Evolutionary conservation across 129 eudicot genomes (phyloP), one percentile per base, ranked within the genome.

Genomic region (Ambrosia trifida): DNA sequence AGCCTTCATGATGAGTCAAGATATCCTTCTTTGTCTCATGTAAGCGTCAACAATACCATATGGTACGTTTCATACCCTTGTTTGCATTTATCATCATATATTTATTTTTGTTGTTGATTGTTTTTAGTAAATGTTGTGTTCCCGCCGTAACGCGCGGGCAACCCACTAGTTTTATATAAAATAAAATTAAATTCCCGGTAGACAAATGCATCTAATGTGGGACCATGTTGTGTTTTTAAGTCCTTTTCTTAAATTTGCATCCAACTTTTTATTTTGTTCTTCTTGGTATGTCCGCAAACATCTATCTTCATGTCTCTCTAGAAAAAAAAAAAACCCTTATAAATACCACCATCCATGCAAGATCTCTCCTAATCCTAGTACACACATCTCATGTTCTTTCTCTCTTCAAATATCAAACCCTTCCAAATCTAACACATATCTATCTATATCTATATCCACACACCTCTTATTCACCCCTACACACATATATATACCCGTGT

Each of bases 261-360:
- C 2, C 44, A 40, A 40, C 44, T 7, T 64, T 69, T 71, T 70
- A 64, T 66, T 36, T 33, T 63, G 79, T 79, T 68, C 77, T 75
- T 77, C 83, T 84, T 80, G 87, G 79, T 83, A 84, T 89, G 78
- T 85, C 88, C 90, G 86, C 88, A 84, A 84, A 88, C 81, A 76
- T 72, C 82, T 81, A 69, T 74, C 72, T 65, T 58, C 73, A 47
- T 31, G 41, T 49, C 20, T 59, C 40, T 59, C 64, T 20, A 76
- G 75, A 64, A 60, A 35, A 45, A 41, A 3, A 66, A 11, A 60
- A 11, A 60, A 65, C 74, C 69, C 77, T 69, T 88, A 88, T 88
- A 85, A 81, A 88, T 85, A 88, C 85, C 91, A 63, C 72, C 82
- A 73, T 77, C 58, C 85, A 85, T 79, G 86, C 88, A 88, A 75